These are phyloP conservation scores for Ceratobasidium sp. DNA, from an alignment of 1,284 basidiomycete genomes.

Conservation along the genomic window DNA sequence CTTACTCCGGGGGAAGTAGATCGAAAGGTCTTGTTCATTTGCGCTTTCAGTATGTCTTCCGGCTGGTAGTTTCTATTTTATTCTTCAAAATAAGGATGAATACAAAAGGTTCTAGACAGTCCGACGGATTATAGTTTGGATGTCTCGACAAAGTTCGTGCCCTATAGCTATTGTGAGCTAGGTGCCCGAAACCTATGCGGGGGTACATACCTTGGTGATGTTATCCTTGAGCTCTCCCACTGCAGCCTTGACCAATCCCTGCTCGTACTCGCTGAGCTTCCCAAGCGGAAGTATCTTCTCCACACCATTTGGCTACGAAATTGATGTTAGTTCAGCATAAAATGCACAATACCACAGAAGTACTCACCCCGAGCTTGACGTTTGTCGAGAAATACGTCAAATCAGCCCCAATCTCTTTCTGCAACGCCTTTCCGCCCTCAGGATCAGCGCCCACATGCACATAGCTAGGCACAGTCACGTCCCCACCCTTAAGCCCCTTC, in stretches of 20 bases:
- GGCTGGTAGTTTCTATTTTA: not conserved
- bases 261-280: conserved; percentile 74
- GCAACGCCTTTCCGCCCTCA: conserved; percentile 70
- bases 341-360: conserved; percentile 24
- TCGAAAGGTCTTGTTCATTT: too few species aligned
- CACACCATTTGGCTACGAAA: conserved; percentile 75
- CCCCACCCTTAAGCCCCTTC: conserved; percentile 88
- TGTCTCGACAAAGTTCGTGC: conserved; percentile 54
- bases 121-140: conserved; percentile 53
- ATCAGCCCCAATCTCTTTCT: conserved; percentile 70
- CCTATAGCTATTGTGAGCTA: conserved; percentile 49
- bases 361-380: conserved; percentile 83
- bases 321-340: not conserved
- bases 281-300: conserved; percentile 83
- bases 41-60: too few species aligned
- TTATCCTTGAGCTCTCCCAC: conserved; percentile 83
- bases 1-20: too few species aligned
- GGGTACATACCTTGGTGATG: conserved; percentile 69
- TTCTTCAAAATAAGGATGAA: conserved; percentile 2
- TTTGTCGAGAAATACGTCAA: conserved; percentile 86
- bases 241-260: conserved; percentile 78
- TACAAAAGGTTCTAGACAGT: conserved; percentile 18
- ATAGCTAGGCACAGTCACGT: conserved; percentile 85
- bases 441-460: conserved; percentile 84
- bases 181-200: not conserved